Conservation (phyloP, 2,329 filamentous ascomycete species). For the Fusarium gaditjirri region DNA sequence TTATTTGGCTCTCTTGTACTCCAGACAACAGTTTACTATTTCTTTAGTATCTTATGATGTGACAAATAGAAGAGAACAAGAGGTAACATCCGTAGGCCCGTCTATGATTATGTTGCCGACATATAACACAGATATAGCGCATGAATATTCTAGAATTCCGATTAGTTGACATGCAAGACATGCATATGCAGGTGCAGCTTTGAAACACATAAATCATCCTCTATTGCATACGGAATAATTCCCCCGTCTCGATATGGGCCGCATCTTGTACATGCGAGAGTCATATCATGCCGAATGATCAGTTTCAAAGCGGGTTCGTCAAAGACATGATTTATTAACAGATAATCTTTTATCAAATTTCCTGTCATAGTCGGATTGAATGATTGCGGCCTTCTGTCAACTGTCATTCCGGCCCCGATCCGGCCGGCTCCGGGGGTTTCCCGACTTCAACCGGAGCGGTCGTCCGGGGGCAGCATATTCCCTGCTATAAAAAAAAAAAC, state of each 20-base stretch:
- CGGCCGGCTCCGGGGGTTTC: conserved; percentile 21
- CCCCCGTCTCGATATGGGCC: neutral
- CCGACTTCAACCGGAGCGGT: conserved; percentile 32
- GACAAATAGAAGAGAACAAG: neutral
- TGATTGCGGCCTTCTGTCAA: neutral
- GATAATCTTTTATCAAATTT: fast-evolving
- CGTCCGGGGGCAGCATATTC: neutral
- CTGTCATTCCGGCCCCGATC: conserved; percentile 17
- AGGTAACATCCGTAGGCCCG: neutral
- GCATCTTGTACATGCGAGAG: neutral
- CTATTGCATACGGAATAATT: conserved; percentile 8
- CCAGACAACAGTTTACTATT: neutral
- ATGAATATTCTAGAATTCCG: neutral
- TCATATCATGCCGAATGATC: neutral
- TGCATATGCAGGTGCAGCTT: conserved; percentile 18
- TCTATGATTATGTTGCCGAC: neutral
- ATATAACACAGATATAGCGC: neutral
- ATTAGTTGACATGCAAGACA: conserved; percentile 18
- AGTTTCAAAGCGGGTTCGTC: fast-evolving
- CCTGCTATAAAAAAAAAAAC: conserved; percentile 23
- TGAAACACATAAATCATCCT: conserved; percentile 29
- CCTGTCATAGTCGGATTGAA: neutral
- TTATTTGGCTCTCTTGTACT: neutral
- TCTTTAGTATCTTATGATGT: neutral
- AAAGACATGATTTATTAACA: fast-evolving